Evolutionary conservation across 306 rosid genomes (phyloP), one percentile per base, ranked within the genome.

Genomic region (Hippophae gyantsensis): DNA sequence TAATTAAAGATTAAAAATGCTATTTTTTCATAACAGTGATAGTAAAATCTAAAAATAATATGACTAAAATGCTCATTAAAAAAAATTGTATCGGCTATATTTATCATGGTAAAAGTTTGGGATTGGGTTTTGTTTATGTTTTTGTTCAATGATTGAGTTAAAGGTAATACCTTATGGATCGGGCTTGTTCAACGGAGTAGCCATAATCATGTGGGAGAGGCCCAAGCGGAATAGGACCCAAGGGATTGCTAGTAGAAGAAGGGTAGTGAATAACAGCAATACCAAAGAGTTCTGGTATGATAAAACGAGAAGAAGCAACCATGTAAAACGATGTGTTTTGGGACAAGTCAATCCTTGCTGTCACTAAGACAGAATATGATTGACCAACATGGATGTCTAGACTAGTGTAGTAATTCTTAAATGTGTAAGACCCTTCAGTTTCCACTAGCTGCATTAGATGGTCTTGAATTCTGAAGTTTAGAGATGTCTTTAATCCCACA

Each of bases 311-410:
- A 11, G 53, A 59, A 7, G 63, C 52, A 7, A 59, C 49, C 53
- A 59, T 26, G 14, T 46, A 7, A 44, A 6, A 59, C 6, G 63
- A 59, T 5, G 11, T 59, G 52, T 52, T 13, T 44, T 59, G 26
- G 11, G 53, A 7, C 38, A 32, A 4, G 2, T 25, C 10, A 7
- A 12, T 10, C 52, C 13, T 59, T 23, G 42, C 63, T 23, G 43
- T 59, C 23, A 46, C 63, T 32, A 59, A 13, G 13, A 46, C n/a
- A 9, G 50, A 46, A 10, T 46, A 46, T 9, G 50, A 46, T 46
- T 46, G 50, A 12, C 55, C 55, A 46, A 59, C 52, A 23, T 59
- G 63, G 53, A 59, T 59, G 43, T 59, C 63, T 44, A 59, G 42
- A 59, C 41, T 59, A 46, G 12, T 13, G 52, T 46, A 59, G 11